Conservation (phyloP, 2,329 filamentous ascomycete species). For the Ambrosiella cleistominuta region DNA sequence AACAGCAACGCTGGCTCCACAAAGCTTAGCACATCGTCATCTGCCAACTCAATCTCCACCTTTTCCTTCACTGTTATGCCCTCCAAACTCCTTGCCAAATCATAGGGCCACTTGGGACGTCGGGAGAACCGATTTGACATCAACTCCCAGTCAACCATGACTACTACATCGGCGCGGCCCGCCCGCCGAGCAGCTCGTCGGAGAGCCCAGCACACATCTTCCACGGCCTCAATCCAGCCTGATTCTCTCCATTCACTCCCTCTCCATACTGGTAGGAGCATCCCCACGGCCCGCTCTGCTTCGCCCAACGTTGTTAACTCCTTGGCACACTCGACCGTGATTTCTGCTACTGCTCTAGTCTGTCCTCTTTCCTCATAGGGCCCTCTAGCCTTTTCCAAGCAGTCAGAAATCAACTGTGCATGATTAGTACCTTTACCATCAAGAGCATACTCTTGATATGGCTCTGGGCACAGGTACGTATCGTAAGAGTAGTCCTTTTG, state of each 20-base stretch:
- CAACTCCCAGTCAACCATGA: constrained; percentile 49
- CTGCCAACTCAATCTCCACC: constrained; percentile 32
- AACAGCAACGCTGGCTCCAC: constrained; percentile 40
- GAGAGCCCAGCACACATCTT: constrained; percentile 44
- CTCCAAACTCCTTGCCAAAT: constrained; percentile 39
- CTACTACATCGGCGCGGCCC: constrained; percentile 35
- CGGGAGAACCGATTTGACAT: constrained; percentile 37
- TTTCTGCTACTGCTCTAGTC: constrained; percentile 33
- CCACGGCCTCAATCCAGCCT: constrained; percentile 40
- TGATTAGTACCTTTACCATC: constrained; percentile 35
- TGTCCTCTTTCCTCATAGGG: constrained; percentile 40
- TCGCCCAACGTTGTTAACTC: constrained; percentile 33
- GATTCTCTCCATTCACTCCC: constrained; percentile 37
- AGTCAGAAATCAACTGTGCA: constrained; percentile 34
- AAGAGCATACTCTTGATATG: constrained; percentile 40
- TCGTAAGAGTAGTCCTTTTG: constrained; percentile 40
- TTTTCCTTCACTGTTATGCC: constrained; percentile 27
- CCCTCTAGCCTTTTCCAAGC: constrained; percentile 30
- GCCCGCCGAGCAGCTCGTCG: constrained; percentile 36
- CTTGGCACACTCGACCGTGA: constrained; percentile 38
- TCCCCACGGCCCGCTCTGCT: constrained; percentile 36
- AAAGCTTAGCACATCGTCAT: constrained; percentile 35
- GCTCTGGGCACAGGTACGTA: constrained; percentile 48
- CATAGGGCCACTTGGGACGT: constrained; percentile 41
- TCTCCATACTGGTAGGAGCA: constrained; percentile 41